phyloP scores from a whole-genome alignment of 495 filamentous ascomycete species.

The Diplogelasinospora grovesii region DNA sequence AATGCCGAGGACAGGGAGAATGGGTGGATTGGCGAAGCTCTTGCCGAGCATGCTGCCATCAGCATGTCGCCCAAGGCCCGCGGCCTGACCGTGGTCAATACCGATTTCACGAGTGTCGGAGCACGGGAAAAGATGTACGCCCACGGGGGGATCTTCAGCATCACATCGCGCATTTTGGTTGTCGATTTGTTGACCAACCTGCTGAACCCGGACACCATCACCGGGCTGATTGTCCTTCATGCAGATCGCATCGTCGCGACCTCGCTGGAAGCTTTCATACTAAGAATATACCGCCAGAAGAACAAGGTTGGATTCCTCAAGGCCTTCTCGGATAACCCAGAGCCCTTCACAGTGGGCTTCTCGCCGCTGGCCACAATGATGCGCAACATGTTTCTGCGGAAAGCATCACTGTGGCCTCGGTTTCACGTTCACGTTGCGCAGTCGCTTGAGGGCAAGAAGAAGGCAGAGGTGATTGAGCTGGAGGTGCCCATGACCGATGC shows the following conservation, averaged over 20 bases:
- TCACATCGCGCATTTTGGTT: constrained; percentile 91
- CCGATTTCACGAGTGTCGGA: constrained; percentile 80
- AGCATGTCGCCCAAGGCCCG: constrained; percentile 67
- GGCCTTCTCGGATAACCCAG: constrained; percentile 90
- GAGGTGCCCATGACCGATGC: constrained; percentile 94
- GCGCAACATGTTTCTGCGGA: constrained; percentile 85
- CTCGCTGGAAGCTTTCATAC: constrained; percentile 87
- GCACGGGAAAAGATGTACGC: constrained; percentile 86
- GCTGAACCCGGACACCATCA: constrained; percentile 76
- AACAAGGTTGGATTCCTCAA: constrained; percentile 93
- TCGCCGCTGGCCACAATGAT: constrained; percentile 86
- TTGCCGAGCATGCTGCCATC: constrained; percentile 89
- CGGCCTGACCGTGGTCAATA: constrained; percentile 88
- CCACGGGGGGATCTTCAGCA: constrained; percentile 86
- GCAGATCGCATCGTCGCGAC: constrained; percentile 84
- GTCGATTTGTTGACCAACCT: constrained; percentile 85
- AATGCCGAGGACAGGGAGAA: constrained; percentile 93
- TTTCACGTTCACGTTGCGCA: constrained; percentile 87
- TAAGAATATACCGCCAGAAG: constrained; percentile 86
- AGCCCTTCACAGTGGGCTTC: constrained; percentile 86
- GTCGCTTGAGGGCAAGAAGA: constrained; percentile 82
- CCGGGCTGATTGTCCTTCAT: constrained; percentile 82
- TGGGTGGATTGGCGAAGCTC: constrained; percentile 84
- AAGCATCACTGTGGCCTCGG: constrained; percentile 86
- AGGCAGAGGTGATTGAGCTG: constrained; percentile 93